These are phyloP conservation scores for Sarocladium kiliense DNA, from an alignment of 2,329 filamentous ascomycete species.

Conservation along the genomic window DNA sequence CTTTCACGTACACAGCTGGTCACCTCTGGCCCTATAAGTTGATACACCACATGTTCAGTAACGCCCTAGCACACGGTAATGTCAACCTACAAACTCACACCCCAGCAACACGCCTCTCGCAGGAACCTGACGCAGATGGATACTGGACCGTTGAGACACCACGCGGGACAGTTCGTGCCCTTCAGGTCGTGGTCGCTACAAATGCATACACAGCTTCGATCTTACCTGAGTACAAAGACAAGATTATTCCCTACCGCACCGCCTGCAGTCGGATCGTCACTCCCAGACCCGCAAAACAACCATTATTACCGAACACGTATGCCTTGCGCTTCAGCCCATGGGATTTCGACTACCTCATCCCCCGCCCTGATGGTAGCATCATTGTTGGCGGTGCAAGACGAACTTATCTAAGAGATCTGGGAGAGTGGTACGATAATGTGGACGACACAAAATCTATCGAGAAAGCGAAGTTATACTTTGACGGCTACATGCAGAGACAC, in stretches of 20 bases:
- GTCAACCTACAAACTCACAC: conserved; percentile 4
- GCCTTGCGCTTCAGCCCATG: conserved; percentile 15
- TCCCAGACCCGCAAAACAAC: conserved; percentile 10
- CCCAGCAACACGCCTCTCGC: not conserved
- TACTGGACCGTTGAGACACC: conserved; percentile 13
- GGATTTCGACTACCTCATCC: conserved; percentile 32
- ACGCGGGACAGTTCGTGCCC: conserved; percentile 15
- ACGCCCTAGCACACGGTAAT: conserved; percentile 13
- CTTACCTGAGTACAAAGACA: conserved; percentile 15
- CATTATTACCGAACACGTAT: conserved; percentile 16
- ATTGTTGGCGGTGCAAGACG: conserved; percentile 36
- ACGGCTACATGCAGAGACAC: conserved; percentile 38
- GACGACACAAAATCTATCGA: conserved; percentile 37
- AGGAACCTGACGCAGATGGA: not conserved
- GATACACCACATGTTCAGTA: conserved; percentile 18
- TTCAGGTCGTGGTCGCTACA: conserved; percentile 20
- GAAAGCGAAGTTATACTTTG: conserved; percentile 33
- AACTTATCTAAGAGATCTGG: conserved; percentile 24
- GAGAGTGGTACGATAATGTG: conserved; percentile 36
- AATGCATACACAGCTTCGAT: conserved; percentile 23
- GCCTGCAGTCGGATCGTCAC: not conserved
- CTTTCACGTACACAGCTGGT: conserved; percentile 23
- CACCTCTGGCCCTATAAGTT: conserved; percentile 29
- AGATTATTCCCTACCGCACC: conserved; percentile 11
- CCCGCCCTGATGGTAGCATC: conserved; percentile 34